Conservation (phyloP, 2,329 filamentous ascomycete genomes). For the Tricladium varicosporioides region DNA sequence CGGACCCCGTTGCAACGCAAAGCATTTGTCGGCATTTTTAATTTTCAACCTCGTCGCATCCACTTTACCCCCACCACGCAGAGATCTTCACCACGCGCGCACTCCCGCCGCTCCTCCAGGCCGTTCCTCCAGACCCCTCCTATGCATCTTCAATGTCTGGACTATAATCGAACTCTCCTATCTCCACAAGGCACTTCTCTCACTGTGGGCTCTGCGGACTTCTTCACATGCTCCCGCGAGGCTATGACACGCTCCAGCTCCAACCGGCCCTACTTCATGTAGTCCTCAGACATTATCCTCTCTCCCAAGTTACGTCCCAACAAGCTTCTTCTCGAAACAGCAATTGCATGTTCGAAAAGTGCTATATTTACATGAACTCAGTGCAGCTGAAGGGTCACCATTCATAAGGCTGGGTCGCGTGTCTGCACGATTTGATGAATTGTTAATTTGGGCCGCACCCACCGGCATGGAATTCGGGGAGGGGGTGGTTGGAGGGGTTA, state of each 20-base stretch:
- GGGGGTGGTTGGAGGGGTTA: not conserved
- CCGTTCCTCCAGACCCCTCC: not conserved
- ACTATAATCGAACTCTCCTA: not conserved
- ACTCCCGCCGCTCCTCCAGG: not conserved
- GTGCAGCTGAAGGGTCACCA: not conserved
- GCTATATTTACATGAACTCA: not conserved
- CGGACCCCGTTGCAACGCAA: not conserved
- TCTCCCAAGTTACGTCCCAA: not conserved
- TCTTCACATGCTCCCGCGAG: slow-evolving; percentile 3
- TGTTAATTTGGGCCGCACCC: slow-evolving; percentile 3
- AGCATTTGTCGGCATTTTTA: not conserved
- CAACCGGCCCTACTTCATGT: slow-evolving; percentile 10
- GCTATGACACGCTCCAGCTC: not conserved
- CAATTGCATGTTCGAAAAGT: not conserved
- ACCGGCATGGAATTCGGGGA: not conserved
- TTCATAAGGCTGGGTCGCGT: slow-evolving; percentile 12
- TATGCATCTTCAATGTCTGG: not conserved
- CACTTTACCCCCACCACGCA: not conserved
- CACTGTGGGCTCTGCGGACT: not conserved
- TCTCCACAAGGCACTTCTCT: slow-evolving; percentile 6
- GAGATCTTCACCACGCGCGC: not conserved
- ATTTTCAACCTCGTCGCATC: not conserved
- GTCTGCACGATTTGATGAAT: not conserved
- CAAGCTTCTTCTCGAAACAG: not conserved
- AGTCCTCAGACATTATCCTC: not conserved